These are phyloP conservation scores for Paecilomyces sp. DNA, from an alignment of 2,329 filamentous ascomycete genomes.

Conservation along the genomic window DNA sequence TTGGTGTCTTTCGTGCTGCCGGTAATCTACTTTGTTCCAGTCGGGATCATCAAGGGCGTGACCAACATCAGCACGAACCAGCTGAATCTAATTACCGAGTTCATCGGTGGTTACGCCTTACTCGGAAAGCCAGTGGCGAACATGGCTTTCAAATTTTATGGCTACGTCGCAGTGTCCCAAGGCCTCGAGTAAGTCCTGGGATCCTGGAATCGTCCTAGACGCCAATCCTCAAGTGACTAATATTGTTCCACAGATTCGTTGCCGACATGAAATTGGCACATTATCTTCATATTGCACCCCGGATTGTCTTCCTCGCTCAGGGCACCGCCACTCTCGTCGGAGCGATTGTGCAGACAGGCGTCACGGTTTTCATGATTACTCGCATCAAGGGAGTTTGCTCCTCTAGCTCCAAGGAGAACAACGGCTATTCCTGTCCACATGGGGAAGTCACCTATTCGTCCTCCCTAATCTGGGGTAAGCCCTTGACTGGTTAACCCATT, in stretches of 20 bases:
- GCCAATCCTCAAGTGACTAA: not conserved
- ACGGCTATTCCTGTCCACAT: conserved; percentile 53
- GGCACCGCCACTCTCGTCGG: conserved; percentile 44
- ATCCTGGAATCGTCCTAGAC: not conserved
- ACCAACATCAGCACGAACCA: conserved; percentile 44
- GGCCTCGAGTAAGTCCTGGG: conserved; percentile 40
- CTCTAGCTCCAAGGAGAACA: conserved; percentile 43
- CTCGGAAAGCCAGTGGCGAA: conserved; percentile 41
- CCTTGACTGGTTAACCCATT: not conserved
- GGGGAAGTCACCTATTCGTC: conserved; percentile 59
- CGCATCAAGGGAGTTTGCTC: conserved; percentile 44
- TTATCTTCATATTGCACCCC: conserved; percentile 39
- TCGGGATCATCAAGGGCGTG: conserved; percentile 43
- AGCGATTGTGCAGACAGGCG: conserved; percentile 42
- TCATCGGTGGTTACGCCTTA: conserved; percentile 44
- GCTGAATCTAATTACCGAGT: conserved; percentile 42
- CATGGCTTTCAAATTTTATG: conserved; percentile 65
- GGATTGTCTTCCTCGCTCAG: conserved; percentile 45
- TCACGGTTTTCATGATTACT: conserved; percentile 43
- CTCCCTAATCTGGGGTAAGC: conserved; percentile 60
- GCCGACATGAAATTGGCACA: conserved; percentile 61
- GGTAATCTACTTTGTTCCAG: conserved; percentile 40
- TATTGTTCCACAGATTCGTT: conserved; percentile 47
- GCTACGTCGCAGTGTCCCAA: conserved; percentile 60
- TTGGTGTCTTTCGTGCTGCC: conserved; percentile 39